phyloP scores from a whole-genome alignment of 352 stramenopile genomes.

The Pythium pectinolyticum region DNA sequence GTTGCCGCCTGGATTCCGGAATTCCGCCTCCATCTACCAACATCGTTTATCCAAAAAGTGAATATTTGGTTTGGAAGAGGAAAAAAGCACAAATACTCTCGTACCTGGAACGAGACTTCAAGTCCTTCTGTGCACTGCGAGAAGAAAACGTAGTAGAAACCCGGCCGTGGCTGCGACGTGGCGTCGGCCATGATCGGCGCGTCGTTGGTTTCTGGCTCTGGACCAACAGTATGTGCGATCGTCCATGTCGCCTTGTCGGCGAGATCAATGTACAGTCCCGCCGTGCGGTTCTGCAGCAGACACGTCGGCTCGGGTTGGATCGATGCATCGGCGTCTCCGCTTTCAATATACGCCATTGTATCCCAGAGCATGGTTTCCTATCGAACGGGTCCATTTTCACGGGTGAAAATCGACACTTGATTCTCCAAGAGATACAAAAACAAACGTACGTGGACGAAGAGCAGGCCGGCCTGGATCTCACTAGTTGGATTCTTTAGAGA shows the following conservation, averaged over 20 bases:
- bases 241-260: constrained; percentile 53
- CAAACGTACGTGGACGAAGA: constrained; percentile 66
- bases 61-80: too few relatives aligned
- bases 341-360: constrained; percentile 48
- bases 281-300: constrained; percentile 44
- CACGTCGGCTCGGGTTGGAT: constrained; percentile 32
- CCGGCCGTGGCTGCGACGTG: constrained; percentile 32
- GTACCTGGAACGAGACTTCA: constrained; percentile 87
- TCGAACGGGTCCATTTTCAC: background rate
- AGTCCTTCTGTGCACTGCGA: constrained; percentile 73
- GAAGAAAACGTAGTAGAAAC: constrained; percentile 91
- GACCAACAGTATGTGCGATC: constrained; percentile 39
- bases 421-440: background rate
- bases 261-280: constrained; percentile 66
- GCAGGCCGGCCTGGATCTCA: constrained; percentile 39
- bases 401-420: too few relatives aligned
- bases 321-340: constrained; percentile 26
- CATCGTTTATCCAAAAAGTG: constrained; percentile 18
- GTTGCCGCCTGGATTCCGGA: constrained; percentile 76
- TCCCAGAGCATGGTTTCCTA: constrained; percentile 63
- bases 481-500: background rate
- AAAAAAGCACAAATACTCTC: background rate
- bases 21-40: constrained; percentile 77
- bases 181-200: constrained; percentile 13
- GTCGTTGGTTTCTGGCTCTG: constrained; percentile 22